Percentiles rank a stretch among this genome's conserved stretches.
These are phyloP conservation scores for Hypholoma sublateritium DNA, from an alignment of 768 basidiomycete species.

Conservation along the genomic window DNA sequence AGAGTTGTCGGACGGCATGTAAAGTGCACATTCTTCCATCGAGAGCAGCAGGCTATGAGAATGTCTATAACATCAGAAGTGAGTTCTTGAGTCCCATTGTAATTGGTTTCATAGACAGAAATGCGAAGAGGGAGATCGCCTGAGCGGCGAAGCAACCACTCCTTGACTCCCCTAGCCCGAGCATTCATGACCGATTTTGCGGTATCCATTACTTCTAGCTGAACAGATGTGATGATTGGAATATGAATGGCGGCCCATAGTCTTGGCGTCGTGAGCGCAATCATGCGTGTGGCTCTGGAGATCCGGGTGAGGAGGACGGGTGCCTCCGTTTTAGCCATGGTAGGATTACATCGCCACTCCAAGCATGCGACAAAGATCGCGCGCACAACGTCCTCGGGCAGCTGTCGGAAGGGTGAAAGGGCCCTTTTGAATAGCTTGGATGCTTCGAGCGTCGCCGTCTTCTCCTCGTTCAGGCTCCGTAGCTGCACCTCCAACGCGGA, in stretches of 20 bases:
- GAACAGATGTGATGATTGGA: not conserved
- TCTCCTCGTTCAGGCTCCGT: not conserved
- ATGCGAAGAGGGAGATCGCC: not conserved
- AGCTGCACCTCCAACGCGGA: not conserved
- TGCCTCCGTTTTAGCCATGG: not conserved
- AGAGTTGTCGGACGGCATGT: not conserved
- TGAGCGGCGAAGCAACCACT: not conserved
- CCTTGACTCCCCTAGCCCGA: not conserved
- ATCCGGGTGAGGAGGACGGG: not conserved
- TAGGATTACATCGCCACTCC: not conserved
- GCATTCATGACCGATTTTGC: not conserved
- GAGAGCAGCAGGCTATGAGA: not conserved
- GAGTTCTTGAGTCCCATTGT: not conserved
- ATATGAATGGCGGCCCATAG: not conserved
- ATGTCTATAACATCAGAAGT: not conserved
- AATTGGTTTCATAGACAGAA: not conserved
- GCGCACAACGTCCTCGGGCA: not conserved
- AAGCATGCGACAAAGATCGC: not conserved
- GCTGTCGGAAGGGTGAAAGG: not conserved
- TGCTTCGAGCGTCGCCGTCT: not conserved
- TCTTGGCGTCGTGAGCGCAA: not conserved
- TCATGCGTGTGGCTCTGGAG: not conserved
- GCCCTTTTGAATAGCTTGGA: not conserved
- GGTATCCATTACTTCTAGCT: not conserved
- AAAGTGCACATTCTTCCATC: not conserved